Evolutionary conservation across 1,284 basidiomycete species (phyloP).

Genomic region (Ganoderma multipileum): DNA sequence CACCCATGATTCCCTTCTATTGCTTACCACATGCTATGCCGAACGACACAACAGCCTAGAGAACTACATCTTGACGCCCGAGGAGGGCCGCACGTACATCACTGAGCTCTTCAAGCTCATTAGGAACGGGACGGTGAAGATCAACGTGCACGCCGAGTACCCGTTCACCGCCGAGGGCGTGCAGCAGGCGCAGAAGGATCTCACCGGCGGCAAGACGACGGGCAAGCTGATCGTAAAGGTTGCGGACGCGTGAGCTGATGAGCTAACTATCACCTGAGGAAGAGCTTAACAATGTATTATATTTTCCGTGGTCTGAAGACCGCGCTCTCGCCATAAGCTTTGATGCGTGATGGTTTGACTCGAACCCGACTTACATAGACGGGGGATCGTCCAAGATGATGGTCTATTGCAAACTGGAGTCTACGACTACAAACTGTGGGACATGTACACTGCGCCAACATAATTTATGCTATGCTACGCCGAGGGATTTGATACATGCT

Average conservation of each 20-base stretch:
- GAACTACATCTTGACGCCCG: constrained; percentile 77
- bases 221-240: constrained; percentile 85
- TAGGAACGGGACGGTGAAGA: constrained; percentile 66
- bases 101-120: constrained; percentile 75
- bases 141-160: constrained; percentile 82
- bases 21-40: not conserved
- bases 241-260: constrained; percentile 27
- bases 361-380: not conserved
- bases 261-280: not conserved
- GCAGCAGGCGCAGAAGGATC: constrained; percentile 81
- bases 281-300: constrained; percentile 4
- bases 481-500: not conserved
- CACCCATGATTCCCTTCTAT: not conserved
- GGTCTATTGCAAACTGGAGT: not conserved
- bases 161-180: constrained; percentile 86
- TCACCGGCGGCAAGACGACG: constrained; percentile 77
- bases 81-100: constrained; percentile 74
- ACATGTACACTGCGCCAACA: not conserved
- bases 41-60: constrained; percentile 46
- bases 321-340: not conserved
- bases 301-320: not conserved
- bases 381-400: not conserved
- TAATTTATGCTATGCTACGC: not conserved
- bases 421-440: not conserved
- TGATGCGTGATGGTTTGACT: not conserved